Conservation (phyloP, 805 yeast species). For the Torulaspora indica region DNA sequence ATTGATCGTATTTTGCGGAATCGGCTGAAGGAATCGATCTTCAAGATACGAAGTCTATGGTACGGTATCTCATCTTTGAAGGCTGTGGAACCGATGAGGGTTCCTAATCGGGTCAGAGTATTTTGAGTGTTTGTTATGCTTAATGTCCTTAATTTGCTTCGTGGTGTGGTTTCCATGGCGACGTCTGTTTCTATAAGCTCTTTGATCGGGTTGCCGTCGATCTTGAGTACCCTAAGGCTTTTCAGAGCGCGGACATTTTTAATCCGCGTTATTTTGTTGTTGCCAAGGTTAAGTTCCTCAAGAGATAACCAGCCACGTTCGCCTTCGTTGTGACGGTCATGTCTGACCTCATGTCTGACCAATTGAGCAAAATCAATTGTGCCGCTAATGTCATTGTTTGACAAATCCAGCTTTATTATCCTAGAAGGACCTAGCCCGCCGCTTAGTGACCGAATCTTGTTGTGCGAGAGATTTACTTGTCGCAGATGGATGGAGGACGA, state of each 20-base stretch:
- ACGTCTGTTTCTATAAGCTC: constrained; percentile 9
- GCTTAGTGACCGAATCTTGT: constrained; percentile 20
- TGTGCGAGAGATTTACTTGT: constrained; percentile 23
- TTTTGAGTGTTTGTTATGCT: constrained; percentile 8
- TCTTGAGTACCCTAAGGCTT: constrained; percentile 17
- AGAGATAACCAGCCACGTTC: constrained; percentile 20
- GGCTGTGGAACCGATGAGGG: background rate
- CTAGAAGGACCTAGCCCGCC: constrained; percentile 19
- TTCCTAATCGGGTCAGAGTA: constrained; percentile 3
- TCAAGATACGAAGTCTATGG: constrained; percentile 10
- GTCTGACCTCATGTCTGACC: constrained; percentile 10
- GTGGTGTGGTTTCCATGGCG: background rate
- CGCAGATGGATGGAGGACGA: constrained; percentile 19
- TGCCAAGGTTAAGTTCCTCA: constrained; percentile 24
- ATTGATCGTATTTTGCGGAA: constrained; percentile 11
- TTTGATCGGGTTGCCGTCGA: constrained; percentile 28
- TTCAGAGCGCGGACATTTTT: constrained; percentile 21
- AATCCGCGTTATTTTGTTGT: constrained; percentile 23
- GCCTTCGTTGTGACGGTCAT: constrained; percentile 8
- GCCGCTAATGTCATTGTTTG: constrained; percentile 25
- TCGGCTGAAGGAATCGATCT: constrained; percentile 8
- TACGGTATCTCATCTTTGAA: constrained; percentile 5
- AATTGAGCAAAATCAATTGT: constrained; percentile 26
- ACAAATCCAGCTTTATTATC: constrained; percentile 19
- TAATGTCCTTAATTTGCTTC: constrained; percentile 4